phyloP scores from a whole-genome alignment of 768 basidiomycete species.

The Russula olivacea region DNA sequence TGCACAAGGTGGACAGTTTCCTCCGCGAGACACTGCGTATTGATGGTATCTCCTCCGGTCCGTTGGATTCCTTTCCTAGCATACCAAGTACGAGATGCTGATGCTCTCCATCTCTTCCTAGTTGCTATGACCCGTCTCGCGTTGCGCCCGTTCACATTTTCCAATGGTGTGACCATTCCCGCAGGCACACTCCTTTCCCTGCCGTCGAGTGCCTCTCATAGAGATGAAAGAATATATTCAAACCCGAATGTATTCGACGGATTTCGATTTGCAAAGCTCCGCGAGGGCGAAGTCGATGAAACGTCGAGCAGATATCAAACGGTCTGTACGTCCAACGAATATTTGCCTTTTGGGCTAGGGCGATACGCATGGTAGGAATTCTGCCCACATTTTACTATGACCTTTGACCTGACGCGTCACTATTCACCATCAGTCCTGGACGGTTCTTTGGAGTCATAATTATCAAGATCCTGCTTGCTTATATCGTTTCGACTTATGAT shows the following conservation, averaged over 20 bases:
- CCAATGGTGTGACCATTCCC: slow-evolving; percentile 36
- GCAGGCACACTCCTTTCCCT: slow-evolving; percentile 36
- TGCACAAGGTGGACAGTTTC: slow-evolving; percentile 36
- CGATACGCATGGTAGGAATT: not conserved
- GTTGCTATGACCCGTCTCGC: slow-evolving; percentile 26
- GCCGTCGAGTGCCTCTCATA: slow-evolving; percentile 33
- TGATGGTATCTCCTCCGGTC: slow-evolving; percentile 13
- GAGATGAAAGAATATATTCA: slow-evolving; percentile 39
- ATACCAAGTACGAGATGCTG: not conserved
- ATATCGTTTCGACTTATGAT: not conserved
- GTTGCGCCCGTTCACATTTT: slow-evolving; percentile 30
- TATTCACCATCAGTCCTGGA: too few species aligned
- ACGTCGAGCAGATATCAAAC: too few species aligned
- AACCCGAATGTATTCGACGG: slow-evolving; percentile 39
- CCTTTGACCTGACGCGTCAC: too few species aligned
- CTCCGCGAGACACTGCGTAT: slow-evolving; percentile 31
- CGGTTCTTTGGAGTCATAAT: not conserved
- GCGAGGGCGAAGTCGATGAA: slow-evolving; percentile 24
- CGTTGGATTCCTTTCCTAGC: not conserved
- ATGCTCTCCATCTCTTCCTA: not conserved
- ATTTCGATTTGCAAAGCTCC: slow-evolving; percentile 36
- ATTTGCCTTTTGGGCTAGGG: not conserved
- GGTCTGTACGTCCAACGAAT: not conserved
- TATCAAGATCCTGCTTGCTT: not conserved
- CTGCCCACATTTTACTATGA: too few species aligned